Conservation (phyloP, 768 basidiomycete species). For the Pleurotus eryngii region DNA sequence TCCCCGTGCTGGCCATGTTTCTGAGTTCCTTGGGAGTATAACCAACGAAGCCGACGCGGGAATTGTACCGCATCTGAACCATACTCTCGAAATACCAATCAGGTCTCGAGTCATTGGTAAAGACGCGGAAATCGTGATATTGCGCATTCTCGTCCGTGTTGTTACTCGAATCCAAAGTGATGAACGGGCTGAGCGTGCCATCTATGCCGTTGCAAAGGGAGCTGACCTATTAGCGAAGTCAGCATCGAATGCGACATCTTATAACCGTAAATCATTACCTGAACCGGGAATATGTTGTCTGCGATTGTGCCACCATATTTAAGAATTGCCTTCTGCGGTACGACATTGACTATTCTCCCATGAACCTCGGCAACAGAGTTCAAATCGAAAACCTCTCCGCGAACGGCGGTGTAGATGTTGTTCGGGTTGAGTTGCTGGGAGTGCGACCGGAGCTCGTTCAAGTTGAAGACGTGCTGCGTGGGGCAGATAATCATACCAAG, state of each 20-base stretch:
- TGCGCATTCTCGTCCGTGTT: slow-evolving; percentile 68
- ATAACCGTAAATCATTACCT: slow-evolving; percentile 44
- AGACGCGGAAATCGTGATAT: slow-evolving; percentile 96
- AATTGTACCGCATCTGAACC: slow-evolving; percentile 88
- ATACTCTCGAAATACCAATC: slow-evolving; percentile 98
- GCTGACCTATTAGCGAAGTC: slow-evolving; percentile 55
- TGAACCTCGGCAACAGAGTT: slow-evolving; percentile 66
- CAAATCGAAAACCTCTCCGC: slow-evolving; percentile 95
- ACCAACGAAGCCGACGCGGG: slow-evolving; percentile 86
- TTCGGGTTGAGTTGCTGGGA: slow-evolving; percentile 60
- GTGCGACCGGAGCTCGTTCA: slow-evolving; percentile 71
- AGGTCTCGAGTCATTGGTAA: slow-evolving; percentile 84
- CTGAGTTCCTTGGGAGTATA: slow-evolving; percentile 74
- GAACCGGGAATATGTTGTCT: slow-evolving; percentile 88
- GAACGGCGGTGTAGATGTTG: slow-evolving; percentile 77
- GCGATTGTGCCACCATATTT: slow-evolving; percentile 80
- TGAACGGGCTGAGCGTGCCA: slow-evolving; percentile 81
- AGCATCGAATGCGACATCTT: neutral
- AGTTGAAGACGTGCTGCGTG: slow-evolving; percentile 86
- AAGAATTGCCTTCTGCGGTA: slow-evolving; percentile 70
- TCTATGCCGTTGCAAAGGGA: slow-evolving; percentile 87
- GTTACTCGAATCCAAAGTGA: slow-evolving; percentile 75
- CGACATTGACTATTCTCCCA: slow-evolving; percentile 62
- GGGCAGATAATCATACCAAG: slow-evolving; percentile 91
- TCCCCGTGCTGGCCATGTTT: slow-evolving; percentile 60